Conservation (phyloP, 768 basidiomycete species). For the Russula emetica region DNA sequence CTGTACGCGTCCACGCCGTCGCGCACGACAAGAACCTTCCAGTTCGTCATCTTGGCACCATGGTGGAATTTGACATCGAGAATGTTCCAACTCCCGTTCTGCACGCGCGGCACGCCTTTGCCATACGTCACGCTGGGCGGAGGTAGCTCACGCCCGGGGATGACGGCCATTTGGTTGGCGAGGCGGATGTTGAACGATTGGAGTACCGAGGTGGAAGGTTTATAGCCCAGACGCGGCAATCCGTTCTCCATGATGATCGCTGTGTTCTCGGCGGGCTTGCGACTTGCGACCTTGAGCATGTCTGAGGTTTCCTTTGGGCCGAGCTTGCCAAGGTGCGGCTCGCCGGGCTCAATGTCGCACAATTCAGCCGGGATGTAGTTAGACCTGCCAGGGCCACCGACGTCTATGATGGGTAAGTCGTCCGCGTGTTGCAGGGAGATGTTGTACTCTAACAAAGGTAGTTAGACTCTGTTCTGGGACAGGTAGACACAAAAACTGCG, state of each 20-base stretch:
- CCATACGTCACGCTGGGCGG: constrained; percentile 56
- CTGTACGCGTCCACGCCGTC: constrained; percentile 40
- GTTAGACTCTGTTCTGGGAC: not conserved
- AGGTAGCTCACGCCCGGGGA: constrained; percentile 62
- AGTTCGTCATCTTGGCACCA: constrained; percentile 48
- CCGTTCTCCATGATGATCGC: constrained; percentile 55
- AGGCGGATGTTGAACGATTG: constrained; percentile 58
- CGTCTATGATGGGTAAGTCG: constrained; percentile 39
- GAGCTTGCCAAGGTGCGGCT: constrained; percentile 58
- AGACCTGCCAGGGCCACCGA: constrained; percentile 34
- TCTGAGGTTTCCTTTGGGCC: constrained; percentile 54
- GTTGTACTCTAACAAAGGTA: constrained; percentile 47
- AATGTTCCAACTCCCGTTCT: constrained; percentile 74
- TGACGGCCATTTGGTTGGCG: constrained; percentile 51
- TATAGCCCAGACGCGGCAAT: constrained; percentile 51
- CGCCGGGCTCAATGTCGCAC: constrained; percentile 58
- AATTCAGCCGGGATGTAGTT: constrained; percentile 62
- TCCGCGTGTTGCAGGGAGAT: constrained; percentile 42
- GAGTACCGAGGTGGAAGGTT: constrained; percentile 36
- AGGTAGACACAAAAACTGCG: not conserved
- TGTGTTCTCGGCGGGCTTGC: constrained; percentile 56
- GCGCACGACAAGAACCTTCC: constrained; percentile 64
- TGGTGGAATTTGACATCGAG: constrained; percentile 62
- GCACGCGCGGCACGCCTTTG: constrained; percentile 42
- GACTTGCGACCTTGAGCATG: constrained; percentile 72